phyloP scores from a whole-genome alignment of 768 basidiomycete genomes.

The Epithele typhae region DNA sequence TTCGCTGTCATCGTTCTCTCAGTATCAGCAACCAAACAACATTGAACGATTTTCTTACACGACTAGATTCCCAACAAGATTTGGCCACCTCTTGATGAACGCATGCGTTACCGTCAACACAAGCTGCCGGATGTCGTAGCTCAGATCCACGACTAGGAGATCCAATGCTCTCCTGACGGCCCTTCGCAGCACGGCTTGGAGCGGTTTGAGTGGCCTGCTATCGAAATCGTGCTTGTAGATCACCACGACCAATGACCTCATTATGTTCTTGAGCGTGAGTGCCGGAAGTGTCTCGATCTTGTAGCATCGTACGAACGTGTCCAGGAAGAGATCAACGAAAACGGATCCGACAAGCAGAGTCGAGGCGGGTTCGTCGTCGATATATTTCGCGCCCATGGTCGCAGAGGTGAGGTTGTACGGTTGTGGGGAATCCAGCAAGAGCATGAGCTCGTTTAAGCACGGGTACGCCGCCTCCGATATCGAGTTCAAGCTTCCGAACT shows the following conservation, averaged over 20 bases:
- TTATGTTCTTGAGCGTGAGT: conserved; percentile 50
- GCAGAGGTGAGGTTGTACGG: conserved; percentile 44
- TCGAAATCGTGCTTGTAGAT: conserved; percentile 76
- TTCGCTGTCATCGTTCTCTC: conserved; percentile 32
- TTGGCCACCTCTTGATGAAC: conserved; percentile 57
- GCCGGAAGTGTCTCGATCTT: conserved; percentile 48
- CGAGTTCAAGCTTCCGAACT: conserved; percentile 43
- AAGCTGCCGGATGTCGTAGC: conserved; percentile 65
- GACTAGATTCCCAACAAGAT: conserved; percentile 47
- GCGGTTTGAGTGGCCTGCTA: conserved; percentile 44
- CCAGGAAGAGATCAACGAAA: conserved; percentile 58
- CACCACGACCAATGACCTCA: conserved; percentile 61
- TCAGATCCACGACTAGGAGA: conserved; percentile 46
- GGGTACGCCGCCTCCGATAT: conserved; percentile 43
- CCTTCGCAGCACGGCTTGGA: conserved; percentile 47
- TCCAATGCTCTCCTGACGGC: conserved; percentile 51
- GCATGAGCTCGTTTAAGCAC: conserved; percentile 55
- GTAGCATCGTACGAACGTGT: conserved; percentile 42
- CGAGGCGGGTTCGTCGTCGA: conserved; percentile 38
- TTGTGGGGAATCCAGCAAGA: conserved; percentile 57
- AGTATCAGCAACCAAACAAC: too few relatives aligned
- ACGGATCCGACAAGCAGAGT: conserved; percentile 54
- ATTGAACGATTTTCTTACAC: conserved; percentile 43
- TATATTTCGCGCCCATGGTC: conserved; percentile 34
- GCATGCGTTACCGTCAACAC: conserved; percentile 57